Evolutionary conservation across 2,329 filamentous ascomycete genomes (phyloP).

Genomic region (Clonostachys chloroleuca): DNA sequence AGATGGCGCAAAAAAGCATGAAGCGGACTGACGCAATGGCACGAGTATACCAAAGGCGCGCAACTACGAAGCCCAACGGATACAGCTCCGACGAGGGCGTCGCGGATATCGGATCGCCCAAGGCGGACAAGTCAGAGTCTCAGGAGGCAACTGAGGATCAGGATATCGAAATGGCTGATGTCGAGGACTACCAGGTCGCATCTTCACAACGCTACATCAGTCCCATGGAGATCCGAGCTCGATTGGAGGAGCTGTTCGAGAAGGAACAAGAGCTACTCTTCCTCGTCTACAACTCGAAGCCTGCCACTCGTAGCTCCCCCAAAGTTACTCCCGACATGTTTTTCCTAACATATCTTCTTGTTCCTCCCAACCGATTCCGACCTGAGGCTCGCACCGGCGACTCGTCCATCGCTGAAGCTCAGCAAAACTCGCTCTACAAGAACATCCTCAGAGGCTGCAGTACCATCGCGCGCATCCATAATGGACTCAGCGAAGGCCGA

Average conservation of each 20-base stretch:
- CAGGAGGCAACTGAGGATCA: conserved; percentile 8
- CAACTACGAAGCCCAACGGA: conserved; percentile 33
- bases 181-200: conserved; percentile 8
- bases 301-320: conserved; percentile 49
- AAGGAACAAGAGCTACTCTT: conserved; percentile 81
- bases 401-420: conserved; percentile 78
- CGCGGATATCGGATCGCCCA: conserved; percentile 54
- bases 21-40: conserved; percentile 68
- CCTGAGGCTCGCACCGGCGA: conserved; percentile 81
- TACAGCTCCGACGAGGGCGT: conserved; percentile 63
- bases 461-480: conserved; percentile 66
- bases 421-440: conserved; percentile 86
- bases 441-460: conserved; percentile 74
- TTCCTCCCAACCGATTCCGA: conserved; percentile 88
- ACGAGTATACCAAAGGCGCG: conserved; percentile 19
- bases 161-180: conserved; percentile 24
- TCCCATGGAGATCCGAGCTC: conserved; percentile 76
- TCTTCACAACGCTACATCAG: conserved; percentile 70
- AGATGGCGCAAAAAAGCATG: conserved; percentile 68
- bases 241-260: conserved; percentile 75
- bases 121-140: background rate
- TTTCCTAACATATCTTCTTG: conserved; percentile 80
- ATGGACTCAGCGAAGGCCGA: conserved; percentile 37
- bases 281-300: conserved; percentile 79
- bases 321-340: conserved; percentile 83